Evolutionary conservation across 108 stramenopile species (phyloP).

Genomic region (Nitzschia sp.): DNA sequence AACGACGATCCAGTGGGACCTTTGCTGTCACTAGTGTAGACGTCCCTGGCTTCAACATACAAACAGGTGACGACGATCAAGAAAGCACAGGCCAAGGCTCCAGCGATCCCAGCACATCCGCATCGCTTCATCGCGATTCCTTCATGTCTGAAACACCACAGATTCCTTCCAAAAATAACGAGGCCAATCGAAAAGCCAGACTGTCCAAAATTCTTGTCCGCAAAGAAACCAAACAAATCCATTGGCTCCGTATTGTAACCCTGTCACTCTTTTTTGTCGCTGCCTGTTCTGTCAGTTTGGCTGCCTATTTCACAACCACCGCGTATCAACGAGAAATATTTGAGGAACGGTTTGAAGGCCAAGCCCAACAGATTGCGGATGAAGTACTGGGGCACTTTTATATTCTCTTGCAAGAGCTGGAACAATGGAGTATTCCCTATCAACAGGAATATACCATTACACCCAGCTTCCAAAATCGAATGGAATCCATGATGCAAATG

Average conservation of each 20-base stretch:
- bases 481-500: not conserved
- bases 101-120: too few species aligned
- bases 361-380: not conserved
- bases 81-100: not conserved
- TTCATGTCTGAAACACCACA: too few species aligned
- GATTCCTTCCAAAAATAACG: not conserved
- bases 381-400: not conserved
- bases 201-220: not conserved
- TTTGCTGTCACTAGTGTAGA: conserved; percentile 14
- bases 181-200: not conserved
- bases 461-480: not conserved
- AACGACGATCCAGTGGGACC: not conserved
- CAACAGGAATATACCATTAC: not conserved
- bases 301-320: not conserved
- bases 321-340: conserved; percentile 1
- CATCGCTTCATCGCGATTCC: too few species aligned
- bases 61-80: not conserved
- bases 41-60: not conserved
- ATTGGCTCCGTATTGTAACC: not conserved
- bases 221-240: conserved; percentile 8
- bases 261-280: conserved; percentile 1
- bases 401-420: not conserved
- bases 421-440: conserved; percentile 14
- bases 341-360: not conserved
- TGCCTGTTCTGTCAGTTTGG: conserved; percentile 1